Percentiles rank a stretch among this genome's conserved stretches.
Evolutionary conservation across 352 stramenopile species (phyloP).

Genomic region (Elongisporangium anandrum): DNA sequence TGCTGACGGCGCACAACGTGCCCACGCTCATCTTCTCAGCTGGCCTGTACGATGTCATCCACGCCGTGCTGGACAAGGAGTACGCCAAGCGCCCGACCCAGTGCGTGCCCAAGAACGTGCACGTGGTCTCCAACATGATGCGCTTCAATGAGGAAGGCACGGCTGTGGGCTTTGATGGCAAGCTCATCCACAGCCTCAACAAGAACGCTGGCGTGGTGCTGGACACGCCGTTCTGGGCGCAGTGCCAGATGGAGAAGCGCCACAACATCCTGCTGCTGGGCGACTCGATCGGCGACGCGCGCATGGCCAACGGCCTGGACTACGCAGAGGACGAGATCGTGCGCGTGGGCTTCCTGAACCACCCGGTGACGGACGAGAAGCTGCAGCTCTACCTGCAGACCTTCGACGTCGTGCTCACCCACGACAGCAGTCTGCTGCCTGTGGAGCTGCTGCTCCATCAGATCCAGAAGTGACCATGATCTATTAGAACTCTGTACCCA

Average conservation of each 20-base stretch:
- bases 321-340: slow-evolving; percentile 59
- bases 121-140: slow-evolving; percentile 86
- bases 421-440: slow-evolving; percentile 60
- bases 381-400: slow-evolving; percentile 50
- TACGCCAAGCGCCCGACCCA: slow-evolving; percentile 30
- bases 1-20: slow-evolving; percentile 50
- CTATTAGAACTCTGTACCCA: too few relatives aligned
- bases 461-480: slow-evolving; percentile 20
- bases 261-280: slow-evolving; percentile 73
- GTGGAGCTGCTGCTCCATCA: slow-evolving; percentile 61
- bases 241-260: slow-evolving; percentile 65
- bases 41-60: slow-evolving; percentile 77
- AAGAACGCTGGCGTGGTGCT: slow-evolving; percentile 69
- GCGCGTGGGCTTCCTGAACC: slow-evolving; percentile 68
- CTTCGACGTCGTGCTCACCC: slow-evolving; percentile 79
- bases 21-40: slow-evolving; percentile 73
- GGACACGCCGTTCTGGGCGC: slow-evolving; percentile 64
- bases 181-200: slow-evolving; percentile 80
- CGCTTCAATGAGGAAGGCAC: slow-evolving; percentile 43
- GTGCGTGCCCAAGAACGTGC: slow-evolving; percentile 46
- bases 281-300: slow-evolving; percentile 63
- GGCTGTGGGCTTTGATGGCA: slow-evolving; percentile 47
- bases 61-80: slow-evolving; percentile 62
- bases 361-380: slow-evolving; percentile 36
- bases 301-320: slow-evolving; percentile 63